Conservation (phyloP, 129 eudicot genomes). For the Sambucus nigra region DNA sequence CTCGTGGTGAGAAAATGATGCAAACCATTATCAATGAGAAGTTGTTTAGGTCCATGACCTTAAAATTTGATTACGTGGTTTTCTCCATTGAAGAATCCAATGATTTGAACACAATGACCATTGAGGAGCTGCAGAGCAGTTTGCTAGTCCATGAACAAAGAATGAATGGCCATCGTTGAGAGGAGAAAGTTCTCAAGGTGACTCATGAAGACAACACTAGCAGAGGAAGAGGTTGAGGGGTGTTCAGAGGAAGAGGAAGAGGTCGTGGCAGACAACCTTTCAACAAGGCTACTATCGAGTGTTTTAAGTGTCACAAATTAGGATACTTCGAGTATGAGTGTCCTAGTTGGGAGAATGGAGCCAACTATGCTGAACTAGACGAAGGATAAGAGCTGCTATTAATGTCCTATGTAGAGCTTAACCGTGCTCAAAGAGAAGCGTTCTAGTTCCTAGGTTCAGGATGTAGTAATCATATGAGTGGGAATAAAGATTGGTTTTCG, state of each 20-base stretch:
- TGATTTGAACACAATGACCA: not conserved
- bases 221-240: not conserved
- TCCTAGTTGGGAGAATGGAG: not conserved
- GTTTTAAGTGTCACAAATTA: not conserved
- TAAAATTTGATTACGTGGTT: not conserved
- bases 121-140: not conserved
- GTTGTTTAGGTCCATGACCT: not conserved
- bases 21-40: not conserved
- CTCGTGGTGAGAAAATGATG: not conserved
- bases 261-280: not conserved
- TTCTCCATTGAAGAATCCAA: not conserved
- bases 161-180: not conserved
- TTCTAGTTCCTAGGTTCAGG: slow-evolving; percentile 8
- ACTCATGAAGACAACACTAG: not conserved
- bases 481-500: not conserved
- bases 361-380: not conserved
- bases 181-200: not conserved
- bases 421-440: not conserved
- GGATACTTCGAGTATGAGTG: not conserved
- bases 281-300: not conserved
- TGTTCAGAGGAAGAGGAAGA: not conserved
- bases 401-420: not conserved
- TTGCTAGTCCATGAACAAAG: not conserved
- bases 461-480: slow-evolving; percentile 6
- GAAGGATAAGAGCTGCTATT: not conserved